phyloP scores from a whole-genome alignment of 2,329 filamentous ascomycete genomes.

The Microascus cirrosus region DNA sequence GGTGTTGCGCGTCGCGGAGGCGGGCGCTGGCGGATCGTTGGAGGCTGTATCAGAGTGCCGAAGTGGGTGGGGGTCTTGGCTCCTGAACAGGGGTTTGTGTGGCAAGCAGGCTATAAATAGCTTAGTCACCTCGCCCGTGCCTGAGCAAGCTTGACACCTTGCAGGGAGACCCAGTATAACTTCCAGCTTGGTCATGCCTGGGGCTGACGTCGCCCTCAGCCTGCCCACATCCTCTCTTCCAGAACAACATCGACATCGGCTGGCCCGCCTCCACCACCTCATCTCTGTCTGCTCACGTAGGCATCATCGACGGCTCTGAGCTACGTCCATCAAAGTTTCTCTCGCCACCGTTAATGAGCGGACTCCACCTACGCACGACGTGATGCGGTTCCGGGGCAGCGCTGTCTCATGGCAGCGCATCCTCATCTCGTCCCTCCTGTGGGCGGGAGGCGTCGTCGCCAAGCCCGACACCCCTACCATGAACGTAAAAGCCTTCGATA shows the following conservation, averaged over 20 bases:
- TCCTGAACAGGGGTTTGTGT: not conserved
- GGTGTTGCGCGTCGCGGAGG: not conserved
- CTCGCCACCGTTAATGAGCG: not conserved
- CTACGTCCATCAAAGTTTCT: not conserved
- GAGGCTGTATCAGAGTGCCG: not conserved
- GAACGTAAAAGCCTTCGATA: slow-evolving; percentile 52
- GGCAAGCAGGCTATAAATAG: not conserved
- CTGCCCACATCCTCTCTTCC: not conserved
- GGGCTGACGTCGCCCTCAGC: not conserved
- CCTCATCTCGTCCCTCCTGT: slow-evolving; percentile 37
- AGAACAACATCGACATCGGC: not conserved
- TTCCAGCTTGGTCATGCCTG: not conserved
- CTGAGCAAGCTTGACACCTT: not conserved
- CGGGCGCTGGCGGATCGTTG: too few species aligned
- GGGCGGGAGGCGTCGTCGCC: slow-evolving; percentile 28
- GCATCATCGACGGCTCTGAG: not conserved
- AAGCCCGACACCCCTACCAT: slow-evolving; percentile 56
- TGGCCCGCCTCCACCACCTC: not conserved
- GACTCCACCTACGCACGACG: slow-evolving; percentile 17
- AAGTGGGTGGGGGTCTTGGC: not conserved
- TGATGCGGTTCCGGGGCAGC: slow-evolving; percentile 43
- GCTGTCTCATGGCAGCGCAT: slow-evolving; percentile 34
- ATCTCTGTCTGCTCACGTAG: not conserved
- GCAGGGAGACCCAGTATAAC: not conserved
- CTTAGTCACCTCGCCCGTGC: not conserved